Evolutionary conservation across 768 basidiomycete species (phyloP).

Genomic region (Cytidiella melzeri): DNA sequence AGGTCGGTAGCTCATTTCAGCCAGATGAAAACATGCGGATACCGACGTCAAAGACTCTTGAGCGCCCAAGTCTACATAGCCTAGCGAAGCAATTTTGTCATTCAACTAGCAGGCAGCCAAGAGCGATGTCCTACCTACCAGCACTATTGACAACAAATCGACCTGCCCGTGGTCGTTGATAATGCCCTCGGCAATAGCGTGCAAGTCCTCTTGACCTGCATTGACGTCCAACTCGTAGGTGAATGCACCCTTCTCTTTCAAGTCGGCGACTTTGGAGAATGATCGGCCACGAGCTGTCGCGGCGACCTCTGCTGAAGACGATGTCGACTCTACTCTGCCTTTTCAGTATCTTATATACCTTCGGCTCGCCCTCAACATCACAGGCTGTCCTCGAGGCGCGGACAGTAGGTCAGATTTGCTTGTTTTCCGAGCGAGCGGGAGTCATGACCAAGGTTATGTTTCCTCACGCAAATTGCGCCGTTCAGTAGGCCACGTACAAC

Average conservation of each 20-base stretch:
- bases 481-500: too few relatives aligned
- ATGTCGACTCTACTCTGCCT: too few relatives aligned
- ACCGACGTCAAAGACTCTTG: conserved; percentile 25
- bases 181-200: conserved; percentile 31
- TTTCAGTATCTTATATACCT: too few relatives aligned
- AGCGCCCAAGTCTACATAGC: conserved; percentile 24
- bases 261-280: conserved; percentile 22
- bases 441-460: too few relatives aligned
- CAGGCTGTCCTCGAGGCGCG: too few relatives aligned
- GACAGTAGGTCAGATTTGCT: too few relatives aligned
- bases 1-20: too few relatives aligned
- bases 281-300: conserved; percentile 26
- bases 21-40: background rate
- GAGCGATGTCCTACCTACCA: too few relatives aligned
- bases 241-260: conserved; percentile 34
- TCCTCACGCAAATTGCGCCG: too few relatives aligned
- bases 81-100: conserved; percentile 3
- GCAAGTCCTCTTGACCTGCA: conserved; percentile 27
- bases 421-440: too few relatives aligned
- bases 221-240: conserved; percentile 32
- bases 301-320: too few relatives aligned
- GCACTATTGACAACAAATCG: conserved; percentile 44
- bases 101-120: background rate
- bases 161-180: conserved; percentile 34
- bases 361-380: too few relatives aligned